phyloP scores from a whole-genome alignment of 176 grass and related monocot species.

The Microstegium vimineum region DNA sequence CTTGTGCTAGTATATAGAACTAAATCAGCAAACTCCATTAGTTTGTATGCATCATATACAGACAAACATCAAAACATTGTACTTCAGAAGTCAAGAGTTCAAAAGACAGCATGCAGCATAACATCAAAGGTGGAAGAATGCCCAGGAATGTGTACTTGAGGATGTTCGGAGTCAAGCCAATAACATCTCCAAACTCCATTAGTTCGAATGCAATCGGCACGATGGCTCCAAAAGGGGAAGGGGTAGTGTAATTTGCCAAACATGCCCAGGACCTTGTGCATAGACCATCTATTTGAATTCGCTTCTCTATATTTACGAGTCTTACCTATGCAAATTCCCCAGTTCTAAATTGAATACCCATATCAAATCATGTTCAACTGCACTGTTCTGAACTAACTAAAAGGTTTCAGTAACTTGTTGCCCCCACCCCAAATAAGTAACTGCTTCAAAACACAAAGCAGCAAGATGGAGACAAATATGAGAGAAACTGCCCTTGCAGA shows the following conservation, averaged over 20 bases:
- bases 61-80: neutral
- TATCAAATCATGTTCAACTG: neutral
- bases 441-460: neutral
- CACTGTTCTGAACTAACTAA: too few relatives aligned
- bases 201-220: too few relatives aligned
- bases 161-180: neutral
- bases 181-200: too few relatives aligned
- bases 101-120: neutral
- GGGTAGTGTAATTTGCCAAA: neutral
- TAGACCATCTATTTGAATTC: neutral
- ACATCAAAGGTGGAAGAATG: neutral
- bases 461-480: neutral
- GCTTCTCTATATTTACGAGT: neutral
- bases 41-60: neutral
- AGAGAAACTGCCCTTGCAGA: neutral
- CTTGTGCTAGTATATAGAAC: neutral
- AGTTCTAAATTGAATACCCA: neutral
- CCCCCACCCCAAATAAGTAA: neutral
- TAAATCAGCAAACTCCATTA: neutral
- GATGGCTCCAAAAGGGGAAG: neutral
- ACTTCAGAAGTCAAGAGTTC: neutral
- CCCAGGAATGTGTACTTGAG: neutral
- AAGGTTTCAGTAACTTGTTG: too few relatives aligned
- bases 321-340: neutral
- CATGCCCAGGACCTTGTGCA: neutral